Conservation (phyloP, 257 asterid genomes). For the Solanum microdontum region DNA sequence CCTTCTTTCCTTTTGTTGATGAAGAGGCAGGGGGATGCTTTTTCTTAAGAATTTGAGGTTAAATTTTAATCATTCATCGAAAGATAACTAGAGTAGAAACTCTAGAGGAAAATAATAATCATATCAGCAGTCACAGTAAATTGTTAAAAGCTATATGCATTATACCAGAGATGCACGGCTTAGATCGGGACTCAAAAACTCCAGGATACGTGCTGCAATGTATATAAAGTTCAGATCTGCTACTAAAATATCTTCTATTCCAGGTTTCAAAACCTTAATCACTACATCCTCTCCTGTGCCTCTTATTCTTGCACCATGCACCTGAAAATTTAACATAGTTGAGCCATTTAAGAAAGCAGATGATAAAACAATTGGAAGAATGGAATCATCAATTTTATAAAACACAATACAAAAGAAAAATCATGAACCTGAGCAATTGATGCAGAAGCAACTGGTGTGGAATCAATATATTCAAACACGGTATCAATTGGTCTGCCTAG, state of each 20-base stretch:
- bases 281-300: conserved; percentile 83
- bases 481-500: conserved; percentile 71
- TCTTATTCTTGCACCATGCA: conserved; percentile 87
- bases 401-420: neutral
- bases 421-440: conserved; percentile 85
- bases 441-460: conserved; percentile 94
- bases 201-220: conserved; percentile 83
- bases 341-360: neutral
- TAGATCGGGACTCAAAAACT: conserved; percentile 89
- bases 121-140: neutral
- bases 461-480: conserved; percentile 81
- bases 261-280: conserved; percentile 94
- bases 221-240: conserved; percentile 93
- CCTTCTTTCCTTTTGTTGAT: neutral
- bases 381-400: neutral
- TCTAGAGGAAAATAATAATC: neutral
- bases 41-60: neutral
- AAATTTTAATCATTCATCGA: neutral
- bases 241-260: conserved; percentile 75
- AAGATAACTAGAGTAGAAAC: neutral
- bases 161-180: conserved; percentile 94
- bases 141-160: neutral
- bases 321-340: conserved; percentile 40
- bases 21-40: neutral
- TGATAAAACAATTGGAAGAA: neutral